A percentile compares a stretch with the other conserved stretches of the same genome.
Evolutionary conservation across 1,139 yeast genomes (phyloP).

Genomic region (Barnettozyma hawaiiensis): DNA sequence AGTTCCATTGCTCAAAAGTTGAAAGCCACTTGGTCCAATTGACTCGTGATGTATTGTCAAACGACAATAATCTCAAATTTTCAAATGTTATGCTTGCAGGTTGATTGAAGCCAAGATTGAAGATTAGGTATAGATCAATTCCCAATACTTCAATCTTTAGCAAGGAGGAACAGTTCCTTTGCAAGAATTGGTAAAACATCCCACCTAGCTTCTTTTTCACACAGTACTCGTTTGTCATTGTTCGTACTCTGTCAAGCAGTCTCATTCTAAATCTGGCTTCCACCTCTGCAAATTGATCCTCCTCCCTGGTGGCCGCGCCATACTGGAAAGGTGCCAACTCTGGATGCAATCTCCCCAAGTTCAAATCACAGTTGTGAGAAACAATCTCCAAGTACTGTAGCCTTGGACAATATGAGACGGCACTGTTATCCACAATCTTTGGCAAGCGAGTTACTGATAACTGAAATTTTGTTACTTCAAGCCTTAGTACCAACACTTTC

Average conservation of each 20-base stretch:
- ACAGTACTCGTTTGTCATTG: background rate
- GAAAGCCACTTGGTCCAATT: slow-evolving; percentile 22
- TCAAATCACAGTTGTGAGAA: slow-evolving; percentile 6
- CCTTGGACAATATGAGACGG: background rate
- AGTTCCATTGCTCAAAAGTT: slow-evolving; percentile 18
- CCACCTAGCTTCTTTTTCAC: slow-evolving; percentile 6
- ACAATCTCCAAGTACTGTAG: slow-evolving; percentile 10
- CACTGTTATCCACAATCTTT: background rate
- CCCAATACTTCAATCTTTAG: slow-evolving; percentile 20
- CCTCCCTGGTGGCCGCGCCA: slow-evolving; percentile 2
- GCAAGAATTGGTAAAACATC: slow-evolving; percentile 6
- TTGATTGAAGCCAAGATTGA: slow-evolving; percentile 7
- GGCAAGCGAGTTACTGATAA: background rate
- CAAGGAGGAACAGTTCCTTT: slow-evolving; percentile 2
- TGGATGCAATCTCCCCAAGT: slow-evolving; percentile 11
- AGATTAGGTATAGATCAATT: slow-evolving; percentile 23
- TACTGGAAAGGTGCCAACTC: slow-evolving; percentile 8
- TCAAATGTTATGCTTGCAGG: slow-evolving; percentile 15
- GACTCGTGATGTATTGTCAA: slow-evolving; percentile 25
- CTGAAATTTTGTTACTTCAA: slow-evolving; percentile 10
- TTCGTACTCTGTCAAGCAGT: background rate
- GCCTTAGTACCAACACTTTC: slow-evolving; percentile 8
- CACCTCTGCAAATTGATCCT: background rate
- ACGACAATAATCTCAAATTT: slow-evolving; percentile 20
- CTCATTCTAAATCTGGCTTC: background rate